Conservation (phyloP, 495 filamentous ascomycete species). For the Apiosordaria backusii region DNA sequence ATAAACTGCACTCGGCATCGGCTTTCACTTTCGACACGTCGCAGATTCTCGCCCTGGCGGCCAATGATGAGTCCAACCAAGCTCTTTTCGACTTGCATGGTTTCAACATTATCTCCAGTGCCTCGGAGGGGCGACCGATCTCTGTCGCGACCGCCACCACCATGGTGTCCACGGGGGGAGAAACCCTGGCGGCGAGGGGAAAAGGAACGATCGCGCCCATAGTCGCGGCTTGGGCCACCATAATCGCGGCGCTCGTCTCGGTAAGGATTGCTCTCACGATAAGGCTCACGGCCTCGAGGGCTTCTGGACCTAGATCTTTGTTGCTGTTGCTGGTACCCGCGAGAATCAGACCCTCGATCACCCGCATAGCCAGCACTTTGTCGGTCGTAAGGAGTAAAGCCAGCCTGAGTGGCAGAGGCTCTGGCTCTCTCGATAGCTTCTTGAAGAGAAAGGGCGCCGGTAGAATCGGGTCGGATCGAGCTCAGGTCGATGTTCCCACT, state of each 20-base stretch:
- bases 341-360: slow-evolving; percentile 33
- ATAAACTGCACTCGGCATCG: slow-evolving; percentile 77
- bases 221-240: slow-evolving; percentile 41
- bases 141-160: slow-evolving; percentile 41
- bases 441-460: slow-evolving; percentile 64
- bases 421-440: slow-evolving; percentile 73
- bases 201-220: slow-evolving; percentile 60
- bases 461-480: slow-evolving; percentile 66
- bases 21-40: slow-evolving; percentile 71
- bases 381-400: slow-evolving; percentile 53
- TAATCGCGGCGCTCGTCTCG: slow-evolving; percentile 66
- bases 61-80: slow-evolving; percentile 83
- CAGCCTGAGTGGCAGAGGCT: slow-evolving; percentile 67
- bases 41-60: slow-evolving; percentile 74
- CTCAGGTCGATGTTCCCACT: slow-evolving; percentile 72
- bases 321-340: slow-evolving; percentile 51
- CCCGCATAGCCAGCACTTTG: slow-evolving; percentile 35
- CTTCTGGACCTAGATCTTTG: slow-evolving; percentile 66
- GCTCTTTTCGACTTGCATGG: slow-evolving; percentile 70
- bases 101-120: slow-evolving; percentile 62
- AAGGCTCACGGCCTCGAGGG: slow-evolving; percentile 57
- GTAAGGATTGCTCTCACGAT: slow-evolving; percentile 72
- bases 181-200: slow-evolving; percentile 55
- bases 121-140: slow-evolving; percentile 54
- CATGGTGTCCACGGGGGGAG: slow-evolving; percentile 42